Evolutionary conservation across 345 rosid genomes (phyloP), one percentile per base, ranked within the genome.

Genomic region (Populus simonii): DNA sequence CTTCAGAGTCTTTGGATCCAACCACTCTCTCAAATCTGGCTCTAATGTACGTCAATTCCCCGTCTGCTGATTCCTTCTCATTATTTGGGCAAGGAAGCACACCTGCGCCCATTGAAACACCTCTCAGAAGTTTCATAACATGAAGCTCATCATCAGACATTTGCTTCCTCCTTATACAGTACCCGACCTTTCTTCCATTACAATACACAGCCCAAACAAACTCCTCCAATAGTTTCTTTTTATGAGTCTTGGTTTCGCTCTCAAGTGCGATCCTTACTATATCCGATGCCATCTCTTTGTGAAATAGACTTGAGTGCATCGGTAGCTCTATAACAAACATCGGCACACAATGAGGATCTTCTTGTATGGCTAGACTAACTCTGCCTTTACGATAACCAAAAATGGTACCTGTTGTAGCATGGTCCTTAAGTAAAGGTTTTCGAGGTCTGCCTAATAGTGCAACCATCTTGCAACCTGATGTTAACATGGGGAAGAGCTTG

Each of bases 81-180:
- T 85, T 89, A 43, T 86, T 83, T 5, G 93, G 92, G 72, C 87
- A 70, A 1, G 99, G 99, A 69, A 95, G 89, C 5, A 95, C 98
- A 1, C 99, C 99, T 10, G 98, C 99, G 0, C 99, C 99, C 99
- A 95, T 95, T 12, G 98, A 93, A 66, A 95, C 97, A 4, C 99
- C 98, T 67, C 94, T 80, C 43, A 95, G 63, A 18, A 89, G 90
- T 79, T 93, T 93, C 92, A 92, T 90, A 71, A 95, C 99, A 77
- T 93, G 92, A 74, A 85, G 84, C 76, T 95, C 99, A 31, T 95
- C 98, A 6, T 93, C 98, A 3, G 92, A 86, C 92, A 93, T 85
- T 76, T 88, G 88, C 84, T 89, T 93, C 87, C 99, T 87, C 86
- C 99, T 77, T 38, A 95, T 95, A 4, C 91, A 92, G 83, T 93